Percentiles rank a stretch among this genome's conserved stretches.
These are phyloP conservation scores for Periconia macrospinosa DNA, from an alignment of 2,329 filamentous ascomycete genomes.

Conservation along the genomic window DNA sequence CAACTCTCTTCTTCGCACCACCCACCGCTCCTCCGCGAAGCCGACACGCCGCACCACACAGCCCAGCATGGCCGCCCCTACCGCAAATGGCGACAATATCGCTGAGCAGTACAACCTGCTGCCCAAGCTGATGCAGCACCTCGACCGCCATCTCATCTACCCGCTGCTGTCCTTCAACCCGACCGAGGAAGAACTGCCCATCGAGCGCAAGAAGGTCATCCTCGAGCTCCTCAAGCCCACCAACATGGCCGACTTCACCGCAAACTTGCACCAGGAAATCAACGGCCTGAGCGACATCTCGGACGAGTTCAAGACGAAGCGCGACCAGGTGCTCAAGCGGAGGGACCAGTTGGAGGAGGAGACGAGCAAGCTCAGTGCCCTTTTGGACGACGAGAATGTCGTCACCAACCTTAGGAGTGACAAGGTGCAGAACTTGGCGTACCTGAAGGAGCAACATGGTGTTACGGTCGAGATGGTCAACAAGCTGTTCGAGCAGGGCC, in stretches of 20 bases:
- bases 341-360: slow-evolving; percentile 84
- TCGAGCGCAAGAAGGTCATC: slow-evolving; percentile 80
- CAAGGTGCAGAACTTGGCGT: slow-evolving; percentile 98
- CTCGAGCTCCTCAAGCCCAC: slow-evolving; percentile 94
- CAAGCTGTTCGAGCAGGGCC: slow-evolving; percentile 90
- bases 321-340: slow-evolving; percentile 82
- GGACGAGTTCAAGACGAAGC: slow-evolving; percentile 83
- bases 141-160: slow-evolving; percentile 96
- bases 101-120: slow-evolving; percentile 77
- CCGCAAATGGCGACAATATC: slow-evolving; percentile 50
- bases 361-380: slow-evolving; percentile 83
- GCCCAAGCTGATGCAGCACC: slow-evolving; percentile 84
- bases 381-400: slow-evolving; percentile 86
- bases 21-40: slow-evolving; percentile 12
- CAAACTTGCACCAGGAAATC: slow-evolving; percentile 86
- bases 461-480: slow-evolving; percentile 96
- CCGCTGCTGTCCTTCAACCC: slow-evolving; percentile 91
- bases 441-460: slow-evolving; percentile 92
- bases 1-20: slow-evolving; percentile 1
- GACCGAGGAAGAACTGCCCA: slow-evolving; percentile 76
- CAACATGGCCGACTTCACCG: slow-evolving; percentile 99
- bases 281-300: slow-evolving; percentile 77
- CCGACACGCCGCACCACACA: neutral
- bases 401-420: slow-evolving; percentile 89
- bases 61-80: slow-evolving; percentile 44